A percentile compares a stretch with the other conserved stretches of the same genome.
phyloP scores from a whole-genome alignment of 169 alveolate genomes.

The Eimeria tenella region DNA sequence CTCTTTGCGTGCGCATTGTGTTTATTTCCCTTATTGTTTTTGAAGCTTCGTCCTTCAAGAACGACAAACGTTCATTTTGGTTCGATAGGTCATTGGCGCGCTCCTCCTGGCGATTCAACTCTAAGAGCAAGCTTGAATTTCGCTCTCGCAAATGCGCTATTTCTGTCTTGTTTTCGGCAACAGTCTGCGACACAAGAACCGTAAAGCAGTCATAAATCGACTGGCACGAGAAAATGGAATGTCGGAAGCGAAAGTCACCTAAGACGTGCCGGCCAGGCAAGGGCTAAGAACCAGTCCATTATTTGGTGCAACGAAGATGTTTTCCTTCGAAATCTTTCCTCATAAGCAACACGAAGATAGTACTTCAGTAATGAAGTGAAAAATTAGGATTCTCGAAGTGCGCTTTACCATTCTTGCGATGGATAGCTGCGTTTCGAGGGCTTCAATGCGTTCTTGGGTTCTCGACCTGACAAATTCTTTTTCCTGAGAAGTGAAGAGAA shows the following conservation, averaged over 20 bases:
- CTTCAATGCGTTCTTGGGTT: neutral
- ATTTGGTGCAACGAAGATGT: neutral
- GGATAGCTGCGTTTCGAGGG: neutral
- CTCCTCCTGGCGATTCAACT: neutral
- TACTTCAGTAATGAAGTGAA: too few species aligned
- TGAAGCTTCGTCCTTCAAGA: neutral
- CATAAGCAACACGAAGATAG: neutral
- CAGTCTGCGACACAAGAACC: slow-evolving; percentile 5
- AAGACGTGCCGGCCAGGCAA: neutral
- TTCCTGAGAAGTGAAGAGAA: neutral
- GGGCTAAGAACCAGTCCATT: too few species aligned
- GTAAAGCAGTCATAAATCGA: neutral
- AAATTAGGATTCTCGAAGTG: too few species aligned
- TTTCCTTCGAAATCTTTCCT: neutral
- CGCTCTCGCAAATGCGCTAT: slow-evolving; percentile 18
- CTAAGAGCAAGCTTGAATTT: slow-evolving; percentile 20
- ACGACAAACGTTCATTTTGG: slow-evolving; percentile 41
- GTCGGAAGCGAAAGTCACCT: neutral
- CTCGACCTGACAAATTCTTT: neutral
- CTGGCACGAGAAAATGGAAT: neutral
- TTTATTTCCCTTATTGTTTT: too few species aligned
- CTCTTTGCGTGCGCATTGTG: too few species aligned
- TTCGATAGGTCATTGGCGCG: slow-evolving; percentile 7
- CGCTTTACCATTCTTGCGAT: neutral
- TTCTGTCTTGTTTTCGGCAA: slow-evolving; percentile 32